A percentile compares a stretch with the other conserved stretches of the same genome.
These are phyloP conservation scores for Penicillium sp. DNA, from an alignment of 2,329 filamentous ascomycete genomes.

Conservation along the genomic window DNA sequence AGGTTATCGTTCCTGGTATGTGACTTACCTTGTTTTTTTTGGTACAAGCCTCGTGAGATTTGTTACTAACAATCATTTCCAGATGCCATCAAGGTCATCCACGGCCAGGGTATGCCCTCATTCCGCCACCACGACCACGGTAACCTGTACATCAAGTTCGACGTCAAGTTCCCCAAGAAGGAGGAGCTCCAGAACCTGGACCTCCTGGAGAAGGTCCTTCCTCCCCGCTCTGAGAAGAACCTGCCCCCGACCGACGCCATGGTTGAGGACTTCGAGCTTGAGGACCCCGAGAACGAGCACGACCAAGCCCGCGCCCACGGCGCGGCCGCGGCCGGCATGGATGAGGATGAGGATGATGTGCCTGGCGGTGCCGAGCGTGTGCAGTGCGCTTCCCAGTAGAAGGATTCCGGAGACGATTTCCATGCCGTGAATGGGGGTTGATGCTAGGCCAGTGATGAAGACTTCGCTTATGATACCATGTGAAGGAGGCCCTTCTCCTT, in stretches of 20 bases:
- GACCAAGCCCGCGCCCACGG: conserved; percentile 66
- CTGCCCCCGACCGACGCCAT: conserved; percentile 78
- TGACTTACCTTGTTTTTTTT: conserved; percentile 11
- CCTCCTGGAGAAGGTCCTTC: conserved; percentile 80
- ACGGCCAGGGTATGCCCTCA: conserved; percentile 96
- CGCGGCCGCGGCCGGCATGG: conserved; percentile 56
- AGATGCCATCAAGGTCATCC: conserved; percentile 91
- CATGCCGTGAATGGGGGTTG: conserved; percentile 16
- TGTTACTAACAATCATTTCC: conserved; percentile 11
- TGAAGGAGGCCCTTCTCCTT: conserved; percentile 19
- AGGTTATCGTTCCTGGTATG: conserved; percentile 90
- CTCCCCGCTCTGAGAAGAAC: conserved; percentile 63
- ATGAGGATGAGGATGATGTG: conserved; percentile 67
- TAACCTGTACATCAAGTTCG: conserved; percentile 96
- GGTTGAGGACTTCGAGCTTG: conserved; percentile 83
- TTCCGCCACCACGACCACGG: conserved; percentile 91
- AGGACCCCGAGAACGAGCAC: conserved; percentile 73
- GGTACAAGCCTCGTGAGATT: background rate
- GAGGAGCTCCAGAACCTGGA: conserved; percentile 68
- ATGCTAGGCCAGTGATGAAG: conserved; percentile 29
- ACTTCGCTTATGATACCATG: conserved; percentile 40
- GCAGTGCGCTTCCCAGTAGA: conserved; percentile 54
- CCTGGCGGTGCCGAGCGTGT: conserved; percentile 50
- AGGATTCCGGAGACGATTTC: conserved; percentile 7
- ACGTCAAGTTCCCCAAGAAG: conserved; percentile 92